phyloP scores from a whole-genome alignment of 2,329 filamentous ascomycete genomes.

The Amesomyces nigricolor region DNA sequence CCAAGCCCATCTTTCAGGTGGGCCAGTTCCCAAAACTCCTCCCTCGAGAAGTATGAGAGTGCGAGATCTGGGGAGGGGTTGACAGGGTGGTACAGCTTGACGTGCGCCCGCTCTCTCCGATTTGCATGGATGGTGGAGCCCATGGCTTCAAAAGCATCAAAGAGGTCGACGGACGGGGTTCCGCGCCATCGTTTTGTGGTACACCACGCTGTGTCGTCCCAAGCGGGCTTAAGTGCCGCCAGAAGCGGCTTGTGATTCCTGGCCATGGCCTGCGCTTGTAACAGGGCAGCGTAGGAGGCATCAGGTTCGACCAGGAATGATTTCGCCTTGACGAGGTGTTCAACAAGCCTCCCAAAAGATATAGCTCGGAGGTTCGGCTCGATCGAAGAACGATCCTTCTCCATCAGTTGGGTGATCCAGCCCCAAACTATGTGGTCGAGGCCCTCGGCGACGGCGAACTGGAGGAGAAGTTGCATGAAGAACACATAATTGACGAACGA shows the following conservation, averaged over 20 bases:
- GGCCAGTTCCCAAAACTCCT: constrained; percentile 10
- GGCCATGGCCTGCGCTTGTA: constrained; percentile 42
- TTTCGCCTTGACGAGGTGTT: constrained; percentile 35
- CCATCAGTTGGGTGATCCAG: constrained; percentile 44
- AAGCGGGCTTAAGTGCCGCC: constrained; percentile 29
- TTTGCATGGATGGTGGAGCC: constrained; percentile 36
- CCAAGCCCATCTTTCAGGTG: neutral
- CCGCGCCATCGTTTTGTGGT: constrained; percentile 45
- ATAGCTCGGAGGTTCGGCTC: too few relatives aligned
- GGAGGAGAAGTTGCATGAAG: constrained; percentile 36
- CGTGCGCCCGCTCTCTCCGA: constrained; percentile 45
- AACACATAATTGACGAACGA: constrained; percentile 41
- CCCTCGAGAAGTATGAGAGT: constrained; percentile 38
- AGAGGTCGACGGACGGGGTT: constrained; percentile 43
- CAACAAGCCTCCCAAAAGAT: constrained; percentile 33
- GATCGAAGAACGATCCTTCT: constrained; percentile 3
- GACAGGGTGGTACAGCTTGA: constrained; percentile 50
- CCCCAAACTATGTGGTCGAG: constrained; percentile 47
- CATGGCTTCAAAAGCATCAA: constrained; percentile 48
- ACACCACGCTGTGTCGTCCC: constrained; percentile 45
- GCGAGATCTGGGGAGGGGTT: constrained; percentile 44
- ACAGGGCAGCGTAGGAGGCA: constrained; percentile 43
- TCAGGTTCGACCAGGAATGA: constrained; percentile 37
- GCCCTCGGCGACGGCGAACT: constrained; percentile 49
- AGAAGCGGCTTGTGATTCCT: constrained; percentile 34